A percentile compares a stretch with the other conserved stretches of the same genome.
Evolutionary conservation across 2,329 filamentous ascomycete genomes (phyloP).

Genomic region (Trichoderma sp.): DNA sequence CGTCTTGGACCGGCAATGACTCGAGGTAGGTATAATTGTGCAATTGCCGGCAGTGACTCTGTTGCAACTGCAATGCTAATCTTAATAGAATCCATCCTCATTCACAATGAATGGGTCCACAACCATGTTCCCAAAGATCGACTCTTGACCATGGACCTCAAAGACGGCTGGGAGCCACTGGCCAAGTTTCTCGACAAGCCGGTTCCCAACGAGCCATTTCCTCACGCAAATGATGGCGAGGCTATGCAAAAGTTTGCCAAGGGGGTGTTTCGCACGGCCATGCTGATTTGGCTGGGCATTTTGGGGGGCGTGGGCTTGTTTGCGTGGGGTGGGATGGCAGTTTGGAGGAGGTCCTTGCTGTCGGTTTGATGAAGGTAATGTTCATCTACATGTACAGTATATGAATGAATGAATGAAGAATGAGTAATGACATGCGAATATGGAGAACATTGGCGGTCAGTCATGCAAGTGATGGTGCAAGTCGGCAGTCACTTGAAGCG

Average conservation of each 20-base stretch:
- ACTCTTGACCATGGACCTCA: slow-evolving; percentile 20
- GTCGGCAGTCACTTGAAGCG: background rate
- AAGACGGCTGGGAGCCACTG: slow-evolving; percentile 31
- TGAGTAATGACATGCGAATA: background rate
- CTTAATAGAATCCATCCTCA: background rate
- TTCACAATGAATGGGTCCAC: slow-evolving; percentile 16
- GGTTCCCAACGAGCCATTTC: slow-evolving; percentile 29
- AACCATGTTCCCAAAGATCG: background rate
- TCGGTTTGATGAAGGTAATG: background rate
- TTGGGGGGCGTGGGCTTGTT: background rate
- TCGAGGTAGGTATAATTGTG: background rate
- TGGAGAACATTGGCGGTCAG: background rate
- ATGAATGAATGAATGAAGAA: background rate
- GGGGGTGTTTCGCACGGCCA: slow-evolving; percentile 4
- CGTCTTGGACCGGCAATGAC: background rate
- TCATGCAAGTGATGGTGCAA: background rate
- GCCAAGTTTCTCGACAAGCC: slow-evolving; percentile 29
- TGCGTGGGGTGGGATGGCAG: background rate
- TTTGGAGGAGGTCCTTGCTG: background rate
- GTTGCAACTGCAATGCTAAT: background rate
- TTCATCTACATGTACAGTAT: background rate
- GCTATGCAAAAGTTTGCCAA: slow-evolving; percentile 8
- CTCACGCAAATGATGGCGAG: slow-evolving; percentile 28
- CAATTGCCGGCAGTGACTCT: background rate
- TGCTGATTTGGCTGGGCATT: background rate